Base-by-base conservation (phyloP, 169 alveolate genomes). In the Nephromyces sp. region DNA sequence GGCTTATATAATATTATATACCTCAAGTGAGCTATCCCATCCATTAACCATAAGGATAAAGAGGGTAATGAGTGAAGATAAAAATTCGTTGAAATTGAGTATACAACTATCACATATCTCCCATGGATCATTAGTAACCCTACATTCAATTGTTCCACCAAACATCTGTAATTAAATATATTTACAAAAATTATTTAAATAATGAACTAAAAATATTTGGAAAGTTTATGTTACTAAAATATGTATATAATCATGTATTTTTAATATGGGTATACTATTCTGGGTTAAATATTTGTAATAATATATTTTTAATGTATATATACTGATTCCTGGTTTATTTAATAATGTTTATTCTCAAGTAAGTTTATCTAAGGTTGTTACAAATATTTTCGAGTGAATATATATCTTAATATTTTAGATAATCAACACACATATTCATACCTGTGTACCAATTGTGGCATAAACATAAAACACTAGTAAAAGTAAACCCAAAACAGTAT, bases 1-100 rank as follows among this genome's bases (percentile, higher is more conserved):
- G 57, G 15, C 15, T 15, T 15, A 15, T 15, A 15, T 43, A 43
- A 43, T 15, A 22, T 67, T 1, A 32, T 64, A 28, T 21, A 73
- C 79, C 73, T 73, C 52, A 24, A 73, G 73, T 3, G 79, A 29
- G 66, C 63, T 70, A 24, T 73, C 74, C 79, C 79, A 73, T 34
- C 79, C 79, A 29, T 73, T 73, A 32, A 73, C 73, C 1, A 65
- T 73, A 30, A 73, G 67, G 1, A 73, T 34, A 25, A 73, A 63
- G 0, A 73, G 79, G 35, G 79, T 73, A 15, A 73, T 65, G 6
- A 73, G 66, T 3, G 79, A 73, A 0, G 79, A 66, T 68, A 63
- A 73, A 53, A 73, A 64, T 52, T 63, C 66, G 66, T 73, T 73
- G 73, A 73, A 73, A n/a, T 73, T 73, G 53, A 73, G 29, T 0